Conservation (phyloP, 768 basidiomycete genomes). For the Rhodotorula toruloides region DNA sequence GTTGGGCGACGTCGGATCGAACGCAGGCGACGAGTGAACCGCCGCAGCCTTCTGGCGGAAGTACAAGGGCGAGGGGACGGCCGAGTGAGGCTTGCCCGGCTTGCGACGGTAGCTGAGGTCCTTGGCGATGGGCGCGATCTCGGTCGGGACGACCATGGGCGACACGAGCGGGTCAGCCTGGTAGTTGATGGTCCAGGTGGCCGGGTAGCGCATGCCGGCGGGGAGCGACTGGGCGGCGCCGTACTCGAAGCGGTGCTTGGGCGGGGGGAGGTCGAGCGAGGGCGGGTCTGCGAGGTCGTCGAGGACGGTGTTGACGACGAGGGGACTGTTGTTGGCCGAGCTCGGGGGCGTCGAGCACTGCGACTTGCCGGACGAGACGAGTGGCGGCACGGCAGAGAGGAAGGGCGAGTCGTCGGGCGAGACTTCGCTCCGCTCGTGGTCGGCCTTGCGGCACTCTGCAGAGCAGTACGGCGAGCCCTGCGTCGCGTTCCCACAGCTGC, state of each 20-base stretch:
- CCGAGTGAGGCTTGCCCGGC: slow-evolving; percentile 7
- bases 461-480: slow-evolving; percentile 28
- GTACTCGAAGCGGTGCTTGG: slow-evolving; percentile 18
- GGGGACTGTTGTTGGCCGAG: slow-evolving; percentile 23
- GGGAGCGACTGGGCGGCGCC: slow-evolving; percentile 23
- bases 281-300: slow-evolving; percentile 22
- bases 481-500: slow-evolving; percentile 33
- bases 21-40: slow-evolving; percentile 22
- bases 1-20: slow-evolving; percentile 13
- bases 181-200: slow-evolving; percentile 33
- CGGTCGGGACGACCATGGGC: slow-evolving; percentile 1
- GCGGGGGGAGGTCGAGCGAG: slow-evolving; percentile 31
- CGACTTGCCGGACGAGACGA: slow-evolving; percentile 27
- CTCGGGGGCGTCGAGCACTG: slow-evolving; percentile 33
- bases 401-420: slow-evolving; percentile 34
- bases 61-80: slow-evolving; percentile 34
- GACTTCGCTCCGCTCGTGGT: slow-evolving; percentile 10
- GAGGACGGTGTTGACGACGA: neutral
- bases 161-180: slow-evolving; percentile 18
- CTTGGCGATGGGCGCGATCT: neutral
- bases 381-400: slow-evolving; percentile 26
- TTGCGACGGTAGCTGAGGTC: slow-evolving; percentile 30
- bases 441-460: slow-evolving; percentile 20
- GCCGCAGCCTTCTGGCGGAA: slow-evolving; percentile 34
- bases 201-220: neutral